phyloP scores from a whole-genome alignment of 2,329 filamentous ascomycete genomes.

The Monascus ruber region DNA sequence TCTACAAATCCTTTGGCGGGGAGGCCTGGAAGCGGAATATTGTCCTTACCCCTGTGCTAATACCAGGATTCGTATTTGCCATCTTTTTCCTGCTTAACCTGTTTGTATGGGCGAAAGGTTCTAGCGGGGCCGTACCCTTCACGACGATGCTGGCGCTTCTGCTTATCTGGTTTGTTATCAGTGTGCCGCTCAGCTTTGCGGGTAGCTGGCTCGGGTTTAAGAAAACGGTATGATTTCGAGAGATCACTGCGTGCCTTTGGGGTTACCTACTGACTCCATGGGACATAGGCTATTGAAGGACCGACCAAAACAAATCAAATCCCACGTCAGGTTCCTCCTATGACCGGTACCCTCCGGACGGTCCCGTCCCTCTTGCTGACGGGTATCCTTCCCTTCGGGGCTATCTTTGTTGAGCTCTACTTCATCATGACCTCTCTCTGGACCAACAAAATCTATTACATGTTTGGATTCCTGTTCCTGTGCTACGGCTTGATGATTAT shows the following conservation, averaged over 20 bases:
- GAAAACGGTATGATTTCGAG: constrained; percentile 34
- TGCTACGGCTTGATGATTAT: constrained; percentile 97
- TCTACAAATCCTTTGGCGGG: constrained; percentile 91
- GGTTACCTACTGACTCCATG: constrained; percentile 3
- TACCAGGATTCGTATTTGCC: constrained; percentile 76
- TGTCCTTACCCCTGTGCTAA: constrained; percentile 68
- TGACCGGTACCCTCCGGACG: constrained; percentile 69
- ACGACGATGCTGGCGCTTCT: constrained; percentile 93
- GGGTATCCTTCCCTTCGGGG: constrained; percentile 84
- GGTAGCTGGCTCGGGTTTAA: constrained; percentile 94
- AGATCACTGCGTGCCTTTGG: not conserved
- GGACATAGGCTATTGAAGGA: constrained; percentile 49
- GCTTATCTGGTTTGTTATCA: constrained; percentile 93
- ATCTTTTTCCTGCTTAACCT: constrained; percentile 91
- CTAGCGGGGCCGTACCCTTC: constrained; percentile 89
- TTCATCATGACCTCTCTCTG: constrained; percentile 99
- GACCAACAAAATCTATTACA: constrained; percentile 99
- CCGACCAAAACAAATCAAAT: constrained; percentile 97
- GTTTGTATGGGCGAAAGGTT: constrained; percentile 88
- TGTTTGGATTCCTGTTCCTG: constrained; percentile 98
- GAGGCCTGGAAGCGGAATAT: constrained; percentile 95
- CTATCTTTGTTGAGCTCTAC: constrained; percentile 96
- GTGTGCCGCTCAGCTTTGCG: constrained; percentile 75
- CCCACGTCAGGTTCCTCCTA: constrained; percentile 84
- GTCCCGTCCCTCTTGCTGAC: constrained; percentile 86